Evolutionary conservation across 805 yeast species (phyloP).

Genomic region (Yamadazyma tumulicola): DNA sequence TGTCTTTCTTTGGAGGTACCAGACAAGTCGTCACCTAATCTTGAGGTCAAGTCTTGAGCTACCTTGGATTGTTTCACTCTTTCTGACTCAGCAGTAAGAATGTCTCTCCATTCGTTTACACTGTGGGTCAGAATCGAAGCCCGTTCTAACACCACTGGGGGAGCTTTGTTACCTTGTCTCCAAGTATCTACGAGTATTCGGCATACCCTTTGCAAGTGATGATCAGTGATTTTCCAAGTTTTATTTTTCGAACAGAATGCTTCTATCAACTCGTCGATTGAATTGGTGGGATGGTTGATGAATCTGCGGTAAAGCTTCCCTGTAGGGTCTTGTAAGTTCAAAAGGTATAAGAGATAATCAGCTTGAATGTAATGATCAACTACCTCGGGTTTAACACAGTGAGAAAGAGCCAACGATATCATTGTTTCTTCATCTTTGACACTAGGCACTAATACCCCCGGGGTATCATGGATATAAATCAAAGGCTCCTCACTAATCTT

Average conservation of each 20-base stretch:
- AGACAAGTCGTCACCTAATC: slow-evolving; percentile 40
- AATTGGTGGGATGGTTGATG: slow-evolving; percentile 65
- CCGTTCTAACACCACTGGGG: slow-evolving; percentile 34
- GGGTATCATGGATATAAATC: slow-evolving; percentile 79
- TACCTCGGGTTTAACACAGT: slow-evolving; percentile 65
- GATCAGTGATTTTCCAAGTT: slow-evolving; percentile 35
- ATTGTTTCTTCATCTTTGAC: slow-evolving; percentile 63
- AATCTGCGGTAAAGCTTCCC: slow-evolving; percentile 46
- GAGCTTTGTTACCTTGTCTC: slow-evolving; percentile 47
- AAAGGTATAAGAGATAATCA: slow-evolving; percentile 71
- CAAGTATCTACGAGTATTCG: slow-evolving; percentile 63
- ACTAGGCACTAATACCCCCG: slow-evolving; percentile 86
- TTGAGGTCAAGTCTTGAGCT: slow-evolving; percentile 24
- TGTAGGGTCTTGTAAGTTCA: slow-evolving; percentile 59
- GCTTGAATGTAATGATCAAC: slow-evolving; percentile 85
- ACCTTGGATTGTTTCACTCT: slow-evolving; percentile 27
- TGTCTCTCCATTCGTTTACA: slow-evolving; percentile 19
- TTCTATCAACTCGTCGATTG: slow-evolving; percentile 53
- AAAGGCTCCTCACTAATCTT: slow-evolving; percentile 58
- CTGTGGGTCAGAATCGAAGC: slow-evolving; percentile 29
- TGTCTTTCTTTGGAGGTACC: slow-evolving; percentile 31
- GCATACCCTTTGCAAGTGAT: slow-evolving; percentile 60
- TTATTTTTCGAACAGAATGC: slow-evolving; percentile 25
- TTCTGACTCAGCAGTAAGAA: slow-evolving; percentile 28
- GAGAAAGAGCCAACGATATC: slow-evolving; percentile 70